A percentile compares a stretch with the other conserved stretches of the same genome.
These are phyloP conservation scores for Gracilaria gracilis DNA, from an alignment of 23 red algal species.

Conservation along the genomic window DNA sequence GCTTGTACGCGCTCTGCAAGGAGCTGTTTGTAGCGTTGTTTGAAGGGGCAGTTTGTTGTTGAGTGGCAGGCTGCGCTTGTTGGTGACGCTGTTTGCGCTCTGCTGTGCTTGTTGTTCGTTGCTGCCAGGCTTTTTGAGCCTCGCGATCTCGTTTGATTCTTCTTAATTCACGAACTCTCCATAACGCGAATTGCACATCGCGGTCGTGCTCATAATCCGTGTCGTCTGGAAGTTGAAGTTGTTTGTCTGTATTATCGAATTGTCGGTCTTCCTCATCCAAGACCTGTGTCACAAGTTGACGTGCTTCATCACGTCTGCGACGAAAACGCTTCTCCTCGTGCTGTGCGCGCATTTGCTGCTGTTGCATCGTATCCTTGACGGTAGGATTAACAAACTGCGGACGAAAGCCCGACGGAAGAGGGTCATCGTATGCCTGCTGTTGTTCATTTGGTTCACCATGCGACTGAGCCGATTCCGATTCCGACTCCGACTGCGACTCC, in stretches of 20 bases:
- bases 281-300: conserved; percentile 13
- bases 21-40: background rate
- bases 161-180: conserved; percentile 61
- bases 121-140: conserved; percentile 30
- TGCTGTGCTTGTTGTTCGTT: background rate
- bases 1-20: conserved; percentile 59
- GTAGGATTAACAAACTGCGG: conserved; percentile 1
- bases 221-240: conserved; percentile 57
- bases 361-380: background rate
- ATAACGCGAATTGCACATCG: conserved; percentile 51
- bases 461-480: background rate
- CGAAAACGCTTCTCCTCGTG: conserved; percentile 27
- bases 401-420: background rate
- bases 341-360: background rate
- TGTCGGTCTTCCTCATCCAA: conserved; percentile 29
- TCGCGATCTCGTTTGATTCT: conserved; percentile 55
- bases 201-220: conserved; percentile 46
- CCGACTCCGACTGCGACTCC: background rate
- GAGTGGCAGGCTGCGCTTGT: too few species aligned
- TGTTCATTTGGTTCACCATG: background rate
- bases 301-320: conserved; percentile 7
- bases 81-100: conserved; percentile 4
- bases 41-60: background rate
- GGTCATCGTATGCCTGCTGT: background rate
- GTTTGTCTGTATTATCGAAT: background rate